phyloP scores from a whole-genome alignment of 2,329 filamentous ascomycete genomes.

The Exophiala calicioides region DNA sequence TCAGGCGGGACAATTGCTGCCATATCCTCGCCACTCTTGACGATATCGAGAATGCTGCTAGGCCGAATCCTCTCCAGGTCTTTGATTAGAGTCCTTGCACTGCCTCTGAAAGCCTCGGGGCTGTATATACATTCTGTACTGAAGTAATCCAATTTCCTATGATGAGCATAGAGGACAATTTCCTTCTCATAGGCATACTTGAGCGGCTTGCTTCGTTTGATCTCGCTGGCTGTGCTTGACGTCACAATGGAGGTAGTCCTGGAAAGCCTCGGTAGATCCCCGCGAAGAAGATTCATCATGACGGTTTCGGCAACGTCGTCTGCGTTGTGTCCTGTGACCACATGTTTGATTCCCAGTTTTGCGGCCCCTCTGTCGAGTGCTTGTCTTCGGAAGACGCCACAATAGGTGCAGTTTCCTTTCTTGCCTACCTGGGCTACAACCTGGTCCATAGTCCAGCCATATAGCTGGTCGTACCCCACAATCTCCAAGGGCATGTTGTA shows the following conservation, averaged over 20 bases:
- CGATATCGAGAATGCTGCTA: constrained; percentile 92
- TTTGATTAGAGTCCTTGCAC: constrained; percentile 88
- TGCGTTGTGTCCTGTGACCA: constrained; percentile 96
- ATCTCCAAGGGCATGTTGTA: constrained; percentile 92
- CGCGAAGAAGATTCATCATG: constrained; percentile 92
- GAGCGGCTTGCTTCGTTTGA: constrained; percentile 92
- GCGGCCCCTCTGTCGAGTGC: constrained; percentile 90
- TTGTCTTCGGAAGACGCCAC: constrained; percentile 91
- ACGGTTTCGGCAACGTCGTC: constrained; percentile 97
- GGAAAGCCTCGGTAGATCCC: constrained; percentile 82
- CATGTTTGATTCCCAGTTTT: constrained; percentile 82
- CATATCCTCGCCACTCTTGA: constrained; percentile 95
- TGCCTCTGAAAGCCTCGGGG: constrained; percentile 92
- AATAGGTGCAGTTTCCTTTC: constrained; percentile 99
- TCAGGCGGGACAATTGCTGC: constrained; percentile 74
- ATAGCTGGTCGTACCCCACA: constrained; percentile 88
- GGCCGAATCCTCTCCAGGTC: constrained; percentile 90
- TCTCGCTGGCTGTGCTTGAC: constrained; percentile 73
- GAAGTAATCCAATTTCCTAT: constrained; percentile 97
- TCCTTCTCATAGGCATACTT: constrained; percentile 99
- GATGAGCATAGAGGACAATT: constrained; percentile 95
- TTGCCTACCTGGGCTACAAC: constrained; percentile 95
- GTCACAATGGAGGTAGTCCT: constrained; percentile 89
- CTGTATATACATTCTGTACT: constrained; percentile 98
- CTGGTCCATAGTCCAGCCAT: constrained; percentile 99